Evolutionary conservation across 352 stramenopile genomes (phyloP), one percentile per base, ranked within the genome.

Genomic region (Phytophthora idaei): DNA sequence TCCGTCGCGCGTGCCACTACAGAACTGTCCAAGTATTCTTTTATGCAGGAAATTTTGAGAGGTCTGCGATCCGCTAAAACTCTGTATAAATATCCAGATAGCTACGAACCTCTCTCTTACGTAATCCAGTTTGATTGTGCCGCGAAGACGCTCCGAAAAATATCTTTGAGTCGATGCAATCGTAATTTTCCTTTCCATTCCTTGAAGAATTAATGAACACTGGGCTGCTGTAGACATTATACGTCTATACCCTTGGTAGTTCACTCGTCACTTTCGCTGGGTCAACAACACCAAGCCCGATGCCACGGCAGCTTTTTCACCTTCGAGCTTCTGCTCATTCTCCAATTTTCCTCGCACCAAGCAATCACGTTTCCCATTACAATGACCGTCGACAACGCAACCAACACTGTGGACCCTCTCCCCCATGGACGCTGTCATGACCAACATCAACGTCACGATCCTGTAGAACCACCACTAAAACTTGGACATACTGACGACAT

Each of bases 391-490:
- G 36, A n/a, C 12, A 48, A 39, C 51, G 36, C 11, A 31, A 27
- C 51, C 27, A 58, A 47, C 12, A 36, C 37, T 36, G 28, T 58
- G 11, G 51, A 58, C 21, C 48, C n/a, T 58, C 36, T 48, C 51
- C 21, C 36, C 36, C 39, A 58, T 58, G 51, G 51, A 58, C 14
- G 36, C 51, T 8, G 34, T 48, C 34, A 58, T 58, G 51, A 47
- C 21, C 12, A 17, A 47, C 14, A 37, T 48, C 32, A 36, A 36
- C 14, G 25, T 58, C 9, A 58, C 12, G 21, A 48, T 58, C 51
- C 51, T 58, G 21, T 46, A 58, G 2, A 48, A 21, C 5, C 21
- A 58, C 36, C 34, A 15, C 36, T 58, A 49, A 36, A 47, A 58
- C 15, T 10, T 49, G 21, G 36, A 49, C 3, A 42, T 17, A 42